phyloP scores from a whole-genome alignment of 768 basidiomycete species.

The Suillus spraguei region DNA sequence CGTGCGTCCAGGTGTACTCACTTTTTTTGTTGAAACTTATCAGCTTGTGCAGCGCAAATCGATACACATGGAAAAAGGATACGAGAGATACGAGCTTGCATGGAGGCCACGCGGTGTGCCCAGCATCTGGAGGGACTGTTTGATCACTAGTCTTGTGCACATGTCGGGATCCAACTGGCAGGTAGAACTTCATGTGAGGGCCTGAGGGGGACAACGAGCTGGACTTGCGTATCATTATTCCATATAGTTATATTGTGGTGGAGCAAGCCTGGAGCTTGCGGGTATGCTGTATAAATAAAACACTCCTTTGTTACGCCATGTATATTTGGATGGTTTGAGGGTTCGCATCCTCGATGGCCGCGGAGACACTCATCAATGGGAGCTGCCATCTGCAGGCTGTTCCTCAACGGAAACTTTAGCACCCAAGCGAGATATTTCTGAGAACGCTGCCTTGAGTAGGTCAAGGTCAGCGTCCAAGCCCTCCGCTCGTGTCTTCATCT shows the following conservation, averaged over 20 bases:
- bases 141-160: constrained; percentile 43
- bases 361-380: background rate
- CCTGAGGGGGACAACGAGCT: constrained; percentile 9
- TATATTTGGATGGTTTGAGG: background rate
- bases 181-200: constrained; percentile 40
- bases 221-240: constrained; percentile 6
- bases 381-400: constrained; percentile 6
- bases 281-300: constrained; percentile 2
- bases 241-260: constrained; percentile 14
- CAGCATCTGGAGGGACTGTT: constrained; percentile 33
- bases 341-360: background rate
- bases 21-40: constrained; percentile 6
- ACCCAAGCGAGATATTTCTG: constrained; percentile 80
- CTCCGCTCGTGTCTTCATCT: constrained; percentile 92
- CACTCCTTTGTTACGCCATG: background rate
- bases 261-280: constrained; percentile 20
- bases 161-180: constrained; percentile 46
- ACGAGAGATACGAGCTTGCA: constrained; percentile 41
- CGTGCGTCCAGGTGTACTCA: constrained; percentile 25
- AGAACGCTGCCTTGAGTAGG: constrained; percentile 76
- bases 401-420: constrained; percentile 63
- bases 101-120: constrained; percentile 17
- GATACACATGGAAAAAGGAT: constrained; percentile 36
- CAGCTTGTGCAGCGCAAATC: constrained; percentile 24
- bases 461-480: constrained; percentile 85